Evolutionary conservation across 1,139 yeast species (phyloP), one percentile per base, ranked within the genome.

Genomic region (Geotrichum cucujoidarum): DNA sequence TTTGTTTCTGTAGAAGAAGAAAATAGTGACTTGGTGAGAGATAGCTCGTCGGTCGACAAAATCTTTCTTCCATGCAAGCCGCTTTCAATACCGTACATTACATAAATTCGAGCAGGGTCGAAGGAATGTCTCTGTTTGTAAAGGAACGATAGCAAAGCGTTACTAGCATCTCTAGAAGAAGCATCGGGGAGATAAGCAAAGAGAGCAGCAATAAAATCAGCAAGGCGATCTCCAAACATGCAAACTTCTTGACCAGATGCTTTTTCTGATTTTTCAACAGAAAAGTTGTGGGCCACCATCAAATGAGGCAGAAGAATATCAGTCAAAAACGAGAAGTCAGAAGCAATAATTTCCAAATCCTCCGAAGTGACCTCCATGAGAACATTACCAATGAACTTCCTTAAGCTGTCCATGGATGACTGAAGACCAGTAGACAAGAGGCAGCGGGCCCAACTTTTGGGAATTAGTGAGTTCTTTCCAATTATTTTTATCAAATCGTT

Each of bases 391-490:
- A 87, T 70, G 57, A 80, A 81, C 55, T 77, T 80, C 49, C 94
- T 71, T 0, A 89, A 89, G 6, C 90, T 76, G 49, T 88, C 95
- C 80, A 83, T 80, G 0, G 89, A 75, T 0, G 95, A 89, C 47
- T 71, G 76, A 54, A 88, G 74, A 0, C 95, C 96, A 4, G 90
- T 82, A 1, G 89, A 76, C 3, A 89, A 69, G 18, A 89, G 67
- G 7, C 85, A 73, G 54, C 85, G 70, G 0, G 86, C 83, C 95
- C 96, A 89, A 6, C 73, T 63, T 0, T 77, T 70, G 0, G 90
- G 81, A 49, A 80, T 76, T 33, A 83, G 71, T 17, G 74, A 65
- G 0, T 80, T 74, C 1, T 62, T 56, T 1, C 78, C 75, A 36
- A 87, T 71, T 21, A 87, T 65, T 1, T 68, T 68, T 4, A 80